phyloP scores from a whole-genome alignment of 2,329 filamentous ascomycete species.

The Stagonosporopsis rhizophila region DNA sequence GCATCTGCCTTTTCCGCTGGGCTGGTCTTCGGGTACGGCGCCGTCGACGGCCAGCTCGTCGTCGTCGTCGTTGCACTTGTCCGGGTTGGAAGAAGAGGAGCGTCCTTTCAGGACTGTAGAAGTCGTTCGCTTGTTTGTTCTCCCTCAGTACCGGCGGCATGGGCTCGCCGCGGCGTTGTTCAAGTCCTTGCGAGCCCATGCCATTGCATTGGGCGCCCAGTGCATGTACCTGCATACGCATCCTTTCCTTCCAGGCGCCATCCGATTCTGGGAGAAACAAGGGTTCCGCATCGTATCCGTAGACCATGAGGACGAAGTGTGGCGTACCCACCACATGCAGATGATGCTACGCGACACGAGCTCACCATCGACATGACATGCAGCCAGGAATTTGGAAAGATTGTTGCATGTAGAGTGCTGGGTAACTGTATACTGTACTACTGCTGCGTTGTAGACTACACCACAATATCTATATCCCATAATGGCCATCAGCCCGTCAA shows the following conservation, averaged over 20 bases:
- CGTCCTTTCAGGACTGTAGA: slow-evolving; percentile 11
- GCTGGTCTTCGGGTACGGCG: neutral
- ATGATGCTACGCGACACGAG: slow-evolving; percentile 7
- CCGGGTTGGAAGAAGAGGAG: neutral
- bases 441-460: neutral
- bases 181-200: slow-evolving; percentile 1
- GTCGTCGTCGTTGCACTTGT: neutral
- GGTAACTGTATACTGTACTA: neutral
- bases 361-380: neutral
- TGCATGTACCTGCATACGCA: slow-evolving; percentile 29
- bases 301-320: slow-evolving; percentile 21
- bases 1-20: slow-evolving; percentile 1
- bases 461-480: neutral
- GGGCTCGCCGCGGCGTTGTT: slow-evolving; percentile 22
- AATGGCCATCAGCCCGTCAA: neutral
- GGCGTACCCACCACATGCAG: slow-evolving; percentile 25
- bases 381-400: neutral
- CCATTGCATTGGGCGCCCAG: slow-evolving; percentile 5
- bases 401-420: neutral
- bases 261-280: slow-evolving; percentile 27
- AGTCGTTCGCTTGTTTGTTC: slow-evolving; percentile 23
- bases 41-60: slow-evolving; percentile 5
- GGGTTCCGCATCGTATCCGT: slow-evolving; percentile 18
- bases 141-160: slow-evolving; percentile 16
- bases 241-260: slow-evolving; percentile 24